Percentiles rank a stretch among this genome's conserved stretches.
Evolutionary conservation across 768 basidiomycete species (phyloP).

Genomic region (Atractiella rhizophila): DNA sequence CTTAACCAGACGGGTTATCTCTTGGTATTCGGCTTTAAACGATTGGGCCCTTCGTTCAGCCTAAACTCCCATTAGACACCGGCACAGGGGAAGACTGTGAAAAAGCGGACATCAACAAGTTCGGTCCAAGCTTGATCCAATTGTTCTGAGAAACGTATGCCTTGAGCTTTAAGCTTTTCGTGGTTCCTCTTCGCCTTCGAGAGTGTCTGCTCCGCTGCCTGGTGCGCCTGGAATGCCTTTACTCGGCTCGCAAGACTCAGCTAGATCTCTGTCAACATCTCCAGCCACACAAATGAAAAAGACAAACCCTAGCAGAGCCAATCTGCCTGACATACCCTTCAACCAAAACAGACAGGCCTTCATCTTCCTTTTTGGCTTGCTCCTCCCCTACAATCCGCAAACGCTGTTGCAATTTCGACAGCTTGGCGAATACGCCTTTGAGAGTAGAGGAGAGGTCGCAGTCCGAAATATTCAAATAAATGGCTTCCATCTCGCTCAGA

Average conservation of each 20-base stretch:
- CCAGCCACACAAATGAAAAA: too few species aligned
- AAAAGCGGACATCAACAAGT: slow-evolving; percentile 42
- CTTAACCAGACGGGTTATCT: slow-evolving; percentile 66
- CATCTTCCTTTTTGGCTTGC: slow-evolving; percentile 60
- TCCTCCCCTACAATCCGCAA: slow-evolving; percentile 45
- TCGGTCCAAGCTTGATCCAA: slow-evolving; percentile 47
- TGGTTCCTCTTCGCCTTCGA: slow-evolving; percentile 46
- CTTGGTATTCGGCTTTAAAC: slow-evolving; percentile 65
- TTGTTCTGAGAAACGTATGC: slow-evolving; percentile 42
- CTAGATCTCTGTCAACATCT: slow-evolving; percentile 26
- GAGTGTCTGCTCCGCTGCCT: slow-evolving; percentile 48
- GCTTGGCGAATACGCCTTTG: slow-evolving; percentile 37
- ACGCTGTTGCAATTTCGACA: slow-evolving; percentile 49
- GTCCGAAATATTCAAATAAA: slow-evolving; percentile 33
- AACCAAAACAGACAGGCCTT: slow-evolving; percentile 49
- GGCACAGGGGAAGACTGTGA: background rate
- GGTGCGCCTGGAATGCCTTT: slow-evolving; percentile 57
- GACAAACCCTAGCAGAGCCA: slow-evolving; percentile 51
- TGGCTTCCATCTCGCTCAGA: slow-evolving; percentile 41
- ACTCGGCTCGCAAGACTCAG: slow-evolving; percentile 69
- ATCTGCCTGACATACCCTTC: slow-evolving; percentile 89
- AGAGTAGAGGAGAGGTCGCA: slow-evolving; percentile 29
- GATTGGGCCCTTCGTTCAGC: slow-evolving; percentile 64
- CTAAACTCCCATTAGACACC: slow-evolving; percentile 24
- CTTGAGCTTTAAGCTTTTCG: slow-evolving; percentile 58